A percentile compares a stretch with the other conserved stretches of the same genome.
Evolutionary conservation across 306 rosid genomes (phyloP).

Genomic region (Carpinus viminea): DNA sequence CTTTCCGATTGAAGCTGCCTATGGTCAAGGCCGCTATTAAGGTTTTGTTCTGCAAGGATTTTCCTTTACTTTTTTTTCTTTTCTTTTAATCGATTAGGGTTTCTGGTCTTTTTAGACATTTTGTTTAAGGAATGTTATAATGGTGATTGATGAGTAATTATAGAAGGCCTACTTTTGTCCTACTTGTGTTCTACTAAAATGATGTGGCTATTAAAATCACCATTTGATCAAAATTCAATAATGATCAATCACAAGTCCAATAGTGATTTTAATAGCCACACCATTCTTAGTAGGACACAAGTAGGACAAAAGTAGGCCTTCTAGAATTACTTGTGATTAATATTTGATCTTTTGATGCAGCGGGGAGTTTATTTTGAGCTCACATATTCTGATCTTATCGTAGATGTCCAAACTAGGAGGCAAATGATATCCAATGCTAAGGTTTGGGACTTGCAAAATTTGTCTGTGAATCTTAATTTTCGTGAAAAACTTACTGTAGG

Average conservation of each 20-base stretch:
- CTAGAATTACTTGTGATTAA: too few species aligned
- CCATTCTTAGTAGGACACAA: too few species aligned
- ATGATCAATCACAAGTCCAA: too few species aligned
- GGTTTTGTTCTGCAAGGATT: slow-evolving; percentile 43
- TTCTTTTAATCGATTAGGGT: not conserved
- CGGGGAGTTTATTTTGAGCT: slow-evolving; percentile 84
- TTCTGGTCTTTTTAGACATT: not conserved
- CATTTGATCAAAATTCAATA: too few species aligned
- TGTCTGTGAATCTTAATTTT: not conserved
- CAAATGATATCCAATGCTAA: slow-evolving; percentile 71
- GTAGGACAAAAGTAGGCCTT: too few species aligned
- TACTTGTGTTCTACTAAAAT: too few species aligned
- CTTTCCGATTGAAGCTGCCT: slow-evolving; percentile 70
- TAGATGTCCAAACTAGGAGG: slow-evolving; percentile 58
- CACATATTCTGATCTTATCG: slow-evolving; percentile 51
- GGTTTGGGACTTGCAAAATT: slow-evolving; percentile 44
- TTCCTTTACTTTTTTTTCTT: not conserved
- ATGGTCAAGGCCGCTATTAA: slow-evolving; percentile 65
- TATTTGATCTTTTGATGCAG: slow-evolving; percentile 38
- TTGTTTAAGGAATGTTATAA: not conserved
- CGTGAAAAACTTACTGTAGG: not conserved
- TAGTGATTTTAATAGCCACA: too few species aligned
- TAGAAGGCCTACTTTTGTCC: too few species aligned
- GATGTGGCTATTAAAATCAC: too few species aligned
- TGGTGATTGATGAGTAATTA: too few species aligned